A percentile compares a stretch with the other conserved stretches of the same genome.
These are phyloP conservation scores for Cercospora zeae-maydis DNA, from an alignment of 2,329 filamentous ascomycete genomes.

Conservation along the genomic window DNA sequence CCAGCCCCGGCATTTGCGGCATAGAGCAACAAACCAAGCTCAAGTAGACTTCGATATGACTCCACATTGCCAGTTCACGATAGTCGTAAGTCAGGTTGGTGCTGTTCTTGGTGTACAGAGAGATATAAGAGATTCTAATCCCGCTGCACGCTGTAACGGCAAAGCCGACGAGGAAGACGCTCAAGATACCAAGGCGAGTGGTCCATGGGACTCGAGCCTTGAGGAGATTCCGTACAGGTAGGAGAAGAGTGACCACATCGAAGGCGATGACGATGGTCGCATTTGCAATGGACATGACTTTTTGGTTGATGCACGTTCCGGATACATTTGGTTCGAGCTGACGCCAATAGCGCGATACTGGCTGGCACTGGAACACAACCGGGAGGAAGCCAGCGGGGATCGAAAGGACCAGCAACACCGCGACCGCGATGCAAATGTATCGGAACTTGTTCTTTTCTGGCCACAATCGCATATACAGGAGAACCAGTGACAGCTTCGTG, in stretches of 20 bases:
- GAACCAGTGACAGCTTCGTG: conserved; percentile 18
- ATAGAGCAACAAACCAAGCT: conserved; percentile 22
- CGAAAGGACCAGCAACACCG: not conserved
- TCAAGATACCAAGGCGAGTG: conserved; percentile 13
- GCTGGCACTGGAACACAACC: conserved; percentile 6
- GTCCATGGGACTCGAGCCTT: conserved; percentile 7
- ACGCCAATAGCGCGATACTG: conserved; percentile 7
- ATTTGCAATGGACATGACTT: not conserved
- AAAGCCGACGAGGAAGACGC: conserved; percentile 18
- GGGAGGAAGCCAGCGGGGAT: not conserved
- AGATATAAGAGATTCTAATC: conserved; percentile 16
- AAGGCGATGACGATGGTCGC: conserved; percentile 9
- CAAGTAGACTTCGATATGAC: conserved; percentile 18
- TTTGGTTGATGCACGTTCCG: conserved; percentile 16
- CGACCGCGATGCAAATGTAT: conserved; percentile 3
- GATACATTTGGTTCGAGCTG: not conserved
- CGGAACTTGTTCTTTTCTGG: conserved; percentile 8
- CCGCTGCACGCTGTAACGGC: conserved; percentile 17
- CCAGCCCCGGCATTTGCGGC: conserved; percentile 15
- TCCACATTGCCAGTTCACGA: conserved; percentile 16
- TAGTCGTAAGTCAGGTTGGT: conserved; percentile 18
- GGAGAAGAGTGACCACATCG: conserved; percentile 14
- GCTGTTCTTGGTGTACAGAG: conserved; percentile 4
- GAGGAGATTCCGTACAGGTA: conserved; percentile 14
- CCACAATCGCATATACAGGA: conserved; percentile 19